Base-by-base conservation (phyloP, 768 basidiomycete species). In the Candolleomyces eurysporus region DNA sequence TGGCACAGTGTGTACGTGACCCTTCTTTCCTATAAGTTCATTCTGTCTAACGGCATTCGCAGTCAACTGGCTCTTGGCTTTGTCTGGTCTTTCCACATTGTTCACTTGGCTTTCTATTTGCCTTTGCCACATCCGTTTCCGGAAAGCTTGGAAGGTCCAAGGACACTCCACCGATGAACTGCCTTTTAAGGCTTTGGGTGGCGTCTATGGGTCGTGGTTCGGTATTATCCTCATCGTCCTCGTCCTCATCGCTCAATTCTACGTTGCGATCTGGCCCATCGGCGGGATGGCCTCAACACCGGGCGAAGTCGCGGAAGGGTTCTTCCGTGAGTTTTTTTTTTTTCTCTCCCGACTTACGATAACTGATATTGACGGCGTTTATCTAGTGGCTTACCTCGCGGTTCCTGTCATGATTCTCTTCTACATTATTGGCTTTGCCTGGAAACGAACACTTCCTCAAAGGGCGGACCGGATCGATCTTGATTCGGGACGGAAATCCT, bases 61-160 rank as follows among this genome's bases (percentile, higher is more conserved):
- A 80, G 78, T 81, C 71, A 69, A 61, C 31, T 81, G 80, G 80
- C 70, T 81, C 19, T 61, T 78, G 31, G 80, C 78, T 16, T 65
- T 81, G 6, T 81, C 80, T n/a, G 79, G 79, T 55, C 73, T 81
- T 31, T 80, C 80, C 5, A 77, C 77, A 8, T 71, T 81, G 61
- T 79, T 81, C 72, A 76, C 77, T 0, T 81, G 80, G 80, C 60
- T 75, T 45, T 68, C 80, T 5, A 78, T 81, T 59, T 79, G 79
- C 62, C 66, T 79, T 48, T 81, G 79, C 77, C 79, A 80, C 62
- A 79, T 81, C 45, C 79, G 79, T 26, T 80, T 81, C 76, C 75
- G 79, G 48, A 66, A 66, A 21, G 79, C 79, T 4, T 81, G 79
- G 79, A 61, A 67, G 19, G 68, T 71, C 17, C 79, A 81, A 69